Evolutionary conservation across 2,329 filamentous ascomycete species (phyloP), one percentile per base, ranked within the genome.

Genomic region (Penicillium sp.): DNA sequence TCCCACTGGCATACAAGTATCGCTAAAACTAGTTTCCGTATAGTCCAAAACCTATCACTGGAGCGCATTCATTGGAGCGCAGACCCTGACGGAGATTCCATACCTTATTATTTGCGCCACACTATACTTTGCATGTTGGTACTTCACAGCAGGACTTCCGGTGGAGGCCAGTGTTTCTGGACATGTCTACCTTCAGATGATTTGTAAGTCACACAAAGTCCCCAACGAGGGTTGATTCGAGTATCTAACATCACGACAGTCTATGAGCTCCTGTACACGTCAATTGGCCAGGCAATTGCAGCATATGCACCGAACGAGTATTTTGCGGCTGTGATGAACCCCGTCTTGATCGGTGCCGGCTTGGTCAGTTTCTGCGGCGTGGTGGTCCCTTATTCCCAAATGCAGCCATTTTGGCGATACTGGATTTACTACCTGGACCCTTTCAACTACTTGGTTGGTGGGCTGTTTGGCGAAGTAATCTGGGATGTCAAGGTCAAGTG

Each of bases 221-320:
- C 22, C 20, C 4, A 34, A 7, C 5, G 2, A 14, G 7, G 2
- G 5, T 18, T 16, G 3, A 4, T 9, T 13, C 1, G n/a, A 0
- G 13, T 18, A 13, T 18, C 43, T 32, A 45, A 47, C 46, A 59
- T 43, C n/a, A 29, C 43, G 7, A 9, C 39, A 76, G 72, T 78
- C 52, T 79, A 78, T 44, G 71, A 73, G 45, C 68, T 77, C 20
- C 54, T 79, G 0, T 78, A 78, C 50, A 78, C 75, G 0, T 76
- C 73, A 0, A 71, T 77, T 50, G 76, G 76, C 1, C 76, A 78
- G 56, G 70, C 69, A 2, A 76, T 86, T n/a, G 83, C 83, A 0
- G 83, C 85, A 1, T 86, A 85, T 57, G 81, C 83, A 0, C 84
- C 84, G 0, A 86, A 84, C 59, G 82, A 79, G 34, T 79, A 84